Evolutionary conservation across 1,284 basidiomycete genomes (phyloP).

Genomic region (Xerocomus nothofagi): DNA sequence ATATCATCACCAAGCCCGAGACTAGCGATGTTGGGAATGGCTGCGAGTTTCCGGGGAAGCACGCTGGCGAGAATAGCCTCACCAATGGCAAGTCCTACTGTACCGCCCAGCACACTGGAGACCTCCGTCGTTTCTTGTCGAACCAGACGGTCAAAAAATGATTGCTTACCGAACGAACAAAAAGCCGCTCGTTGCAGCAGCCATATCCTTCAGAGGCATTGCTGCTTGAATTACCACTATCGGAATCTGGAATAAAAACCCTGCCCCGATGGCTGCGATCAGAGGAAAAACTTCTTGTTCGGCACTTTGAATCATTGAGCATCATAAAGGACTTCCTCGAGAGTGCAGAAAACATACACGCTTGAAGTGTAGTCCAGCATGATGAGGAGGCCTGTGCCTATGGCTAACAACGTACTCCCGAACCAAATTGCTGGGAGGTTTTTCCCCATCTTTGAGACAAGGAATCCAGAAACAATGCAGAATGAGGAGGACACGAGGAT

Average conservation of each 20-base stretch:
- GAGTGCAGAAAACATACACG: conserved; percentile 37
- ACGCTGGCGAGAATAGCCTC: conserved; percentile 68
- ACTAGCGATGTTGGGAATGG: conserved; percentile 44
- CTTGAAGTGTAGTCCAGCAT: conserved; percentile 44
- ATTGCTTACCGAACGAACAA: conserved; percentile 52
- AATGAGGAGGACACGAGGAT: conserved; percentile 60
- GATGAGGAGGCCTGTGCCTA: conserved; percentile 69
- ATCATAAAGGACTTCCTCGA: not conserved
- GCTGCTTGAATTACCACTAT: conserved; percentile 76
- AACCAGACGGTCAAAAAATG: not conserved
- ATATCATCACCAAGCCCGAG: conserved; percentile 47
- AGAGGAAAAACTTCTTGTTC: conserved; percentile 61
- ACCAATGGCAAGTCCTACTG: conserved; percentile 70
- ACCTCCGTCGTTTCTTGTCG: not conserved
- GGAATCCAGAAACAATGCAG: conserved; percentile 57
- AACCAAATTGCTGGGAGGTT: conserved; percentile 67
- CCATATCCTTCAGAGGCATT: conserved; percentile 82
- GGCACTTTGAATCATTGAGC: conserved; percentile 41
- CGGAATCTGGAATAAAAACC: conserved; percentile 66
- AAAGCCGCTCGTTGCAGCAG: conserved; percentile 70
- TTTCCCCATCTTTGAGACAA: conserved; percentile 56
- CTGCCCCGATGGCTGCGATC: conserved; percentile 59
- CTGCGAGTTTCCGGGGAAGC: conserved; percentile 49
- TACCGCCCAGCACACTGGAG: conserved; percentile 64
- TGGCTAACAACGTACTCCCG: conserved; percentile 52